A percentile compares a stretch with the other conserved stretches of the same genome.
These are phyloP conservation scores for Cutaneotrichosporon cyanovorans DNA, from an alignment of 1,284 basidiomycete genomes.

Conservation along the genomic window DNA sequence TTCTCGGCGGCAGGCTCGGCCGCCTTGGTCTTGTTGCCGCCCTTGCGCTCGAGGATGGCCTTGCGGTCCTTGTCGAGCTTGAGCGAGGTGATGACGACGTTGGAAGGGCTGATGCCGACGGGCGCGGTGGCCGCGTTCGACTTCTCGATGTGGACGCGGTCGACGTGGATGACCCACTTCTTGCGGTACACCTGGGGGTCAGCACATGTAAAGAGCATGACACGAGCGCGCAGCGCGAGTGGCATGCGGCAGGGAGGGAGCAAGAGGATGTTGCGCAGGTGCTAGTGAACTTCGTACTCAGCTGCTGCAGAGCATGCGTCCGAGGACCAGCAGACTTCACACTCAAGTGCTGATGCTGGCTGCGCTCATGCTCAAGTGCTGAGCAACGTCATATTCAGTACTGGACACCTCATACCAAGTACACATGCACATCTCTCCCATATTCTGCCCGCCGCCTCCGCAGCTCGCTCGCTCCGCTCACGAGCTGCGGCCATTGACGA, in stretches of 20 bases:
- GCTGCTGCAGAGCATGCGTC: too few relatives aligned
- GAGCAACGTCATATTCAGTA: too few relatives aligned
- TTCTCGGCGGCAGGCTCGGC: conserved; percentile 39
- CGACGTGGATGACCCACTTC: conserved; percentile 98
- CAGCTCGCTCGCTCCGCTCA: neutral
- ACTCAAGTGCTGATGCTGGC: too few relatives aligned
- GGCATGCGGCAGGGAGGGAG: too few relatives aligned
- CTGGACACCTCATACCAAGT: too few relatives aligned
- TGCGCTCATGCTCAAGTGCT: too few relatives aligned
- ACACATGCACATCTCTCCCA: neutral
- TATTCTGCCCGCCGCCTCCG: neutral
- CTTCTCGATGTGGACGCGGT: conserved; percentile 97
- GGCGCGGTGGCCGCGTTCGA: conserved; percentile 90
- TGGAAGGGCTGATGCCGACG: conserved; percentile 94
- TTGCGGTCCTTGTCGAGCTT: conserved; percentile 55
- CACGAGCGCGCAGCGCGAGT: too few relatives aligned
- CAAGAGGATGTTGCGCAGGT: too few relatives aligned
- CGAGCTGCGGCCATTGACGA: neutral
- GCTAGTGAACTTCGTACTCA: too few relatives aligned
- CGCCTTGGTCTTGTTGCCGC: conserved; percentile 36
- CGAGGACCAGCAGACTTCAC: too few relatives aligned
- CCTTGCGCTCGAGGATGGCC: conserved; percentile 49
- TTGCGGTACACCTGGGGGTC: conserved; percentile 85
- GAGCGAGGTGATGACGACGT: conserved; percentile 87
- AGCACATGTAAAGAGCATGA: too few relatives aligned